phyloP scores from a whole-genome alignment of 768 basidiomycete genomes.

The Boletus vinaceobasis region DNA sequence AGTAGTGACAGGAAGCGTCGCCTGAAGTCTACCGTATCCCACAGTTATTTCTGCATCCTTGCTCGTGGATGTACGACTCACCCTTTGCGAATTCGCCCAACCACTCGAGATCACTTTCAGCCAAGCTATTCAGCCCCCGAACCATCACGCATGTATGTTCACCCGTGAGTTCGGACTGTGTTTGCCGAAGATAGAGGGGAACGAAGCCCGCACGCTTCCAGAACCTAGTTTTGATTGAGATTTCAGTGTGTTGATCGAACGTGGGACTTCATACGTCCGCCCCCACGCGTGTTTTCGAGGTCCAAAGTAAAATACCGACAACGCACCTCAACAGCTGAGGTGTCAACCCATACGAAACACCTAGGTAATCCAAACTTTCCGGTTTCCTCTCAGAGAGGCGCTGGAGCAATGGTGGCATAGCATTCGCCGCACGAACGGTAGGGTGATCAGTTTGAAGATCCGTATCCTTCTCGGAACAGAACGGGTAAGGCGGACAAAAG shows the following conservation, averaged over 20 bases:
- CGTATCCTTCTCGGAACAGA: conserved; percentile 34
- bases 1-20: conserved; percentile 83
- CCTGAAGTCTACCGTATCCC: conserved; percentile 71
- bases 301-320: background rate
- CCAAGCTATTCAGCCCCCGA: conserved; percentile 69
- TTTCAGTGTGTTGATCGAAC: background rate
- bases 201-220: conserved; percentile 95
- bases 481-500: background rate
- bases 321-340: conserved; percentile 70
- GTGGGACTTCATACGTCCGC: background rate
- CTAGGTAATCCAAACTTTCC: conserved; percentile 88
- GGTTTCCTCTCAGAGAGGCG: conserved; percentile 87
- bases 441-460: conserved; percentile 77
- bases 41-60: background rate
- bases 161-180: conserved; percentile 90
- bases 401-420: conserved; percentile 92
- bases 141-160: conserved; percentile 98
- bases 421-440: conserved; percentile 61
- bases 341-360: conserved; percentile 94
- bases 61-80: conserved; percentile 24
- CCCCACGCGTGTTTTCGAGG: too few species aligned
- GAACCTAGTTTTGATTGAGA: conserved; percentile 50
- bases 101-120: conserved; percentile 70
- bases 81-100: conserved; percentile 85
- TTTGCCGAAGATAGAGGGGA: conserved; percentile 91